These are phyloP conservation scores for Quercus suber DNA, from an alignment of 306 rosid genomes.

Conservation along the genomic window DNA sequence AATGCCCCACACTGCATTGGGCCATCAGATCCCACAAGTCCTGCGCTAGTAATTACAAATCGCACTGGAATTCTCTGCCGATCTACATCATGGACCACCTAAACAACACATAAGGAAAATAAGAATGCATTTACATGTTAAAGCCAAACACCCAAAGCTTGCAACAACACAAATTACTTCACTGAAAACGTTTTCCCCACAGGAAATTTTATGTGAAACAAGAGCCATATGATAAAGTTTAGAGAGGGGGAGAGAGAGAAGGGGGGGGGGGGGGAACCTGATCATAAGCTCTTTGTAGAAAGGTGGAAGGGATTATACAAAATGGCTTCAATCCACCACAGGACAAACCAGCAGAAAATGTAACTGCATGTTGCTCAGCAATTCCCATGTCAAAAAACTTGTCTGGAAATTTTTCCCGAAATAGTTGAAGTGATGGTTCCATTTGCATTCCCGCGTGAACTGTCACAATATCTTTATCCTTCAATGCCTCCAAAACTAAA, in stretches of 20 bases:
- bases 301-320: slow-evolving; percentile 83
- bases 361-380: slow-evolving; percentile 98
- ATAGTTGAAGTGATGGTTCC: slow-evolving; percentile 68
- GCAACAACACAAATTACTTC: neutral
- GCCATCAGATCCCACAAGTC: slow-evolving; percentile 92
- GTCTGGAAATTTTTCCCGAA: slow-evolving; percentile 69
- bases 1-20: slow-evolving; percentile 85
- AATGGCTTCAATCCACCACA: slow-evolving; percentile 96
- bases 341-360: slow-evolving; percentile 89
- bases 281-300: slow-evolving; percentile 87
- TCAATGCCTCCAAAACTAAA: slow-evolving; percentile 65
- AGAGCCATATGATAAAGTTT: neutral
- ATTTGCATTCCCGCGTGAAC: slow-evolving; percentile 82
- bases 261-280: slow-evolving; percentile 38
- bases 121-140: neutral
- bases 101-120: slow-evolving; percentile 14
- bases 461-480: slow-evolving; percentile 76
- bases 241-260: neutral
- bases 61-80: slow-evolving; percentile 85
- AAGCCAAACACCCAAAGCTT: neutral
- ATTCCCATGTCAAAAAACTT: slow-evolving; percentile 82
- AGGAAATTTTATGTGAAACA: neutral
- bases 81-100: slow-evolving; percentile 94
- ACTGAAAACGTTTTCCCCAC: neutral
- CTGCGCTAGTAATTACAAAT: slow-evolving; percentile 83